Conservation (phyloP, 495 filamentous ascomycete genomes). For the Aspergillus haitiensis region DNA sequence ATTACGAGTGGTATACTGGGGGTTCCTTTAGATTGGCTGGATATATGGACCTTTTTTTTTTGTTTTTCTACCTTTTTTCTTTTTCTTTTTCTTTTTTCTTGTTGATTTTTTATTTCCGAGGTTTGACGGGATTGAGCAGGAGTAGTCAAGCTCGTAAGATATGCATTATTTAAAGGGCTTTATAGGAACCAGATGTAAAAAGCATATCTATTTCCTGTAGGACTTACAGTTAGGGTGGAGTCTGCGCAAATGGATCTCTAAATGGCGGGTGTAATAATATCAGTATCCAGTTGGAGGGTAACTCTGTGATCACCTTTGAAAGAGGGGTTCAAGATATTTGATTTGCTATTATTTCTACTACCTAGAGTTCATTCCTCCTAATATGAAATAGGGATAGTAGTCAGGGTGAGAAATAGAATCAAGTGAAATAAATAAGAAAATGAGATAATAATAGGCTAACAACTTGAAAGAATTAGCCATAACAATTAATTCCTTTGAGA, state of each 20-base stretch:
- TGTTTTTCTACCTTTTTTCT: not conserved
- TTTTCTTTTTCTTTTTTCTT: not conserved
- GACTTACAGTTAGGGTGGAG: too few relatives aligned
- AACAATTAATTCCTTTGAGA: not conserved
- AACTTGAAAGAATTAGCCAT: not conserved
- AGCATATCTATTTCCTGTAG: too few relatives aligned
- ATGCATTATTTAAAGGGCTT: too few relatives aligned
- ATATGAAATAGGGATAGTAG: too few relatives aligned
- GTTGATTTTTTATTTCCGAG: constrained; percentile 5
- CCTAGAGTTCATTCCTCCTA: too few relatives aligned
- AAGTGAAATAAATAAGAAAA: not conserved
- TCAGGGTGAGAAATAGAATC: too few relatives aligned
- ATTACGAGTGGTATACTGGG: not conserved
- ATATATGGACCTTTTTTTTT: not conserved
- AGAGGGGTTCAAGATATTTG: too few relatives aligned
- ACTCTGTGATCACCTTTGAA: not conserved
- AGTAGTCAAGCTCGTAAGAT: constrained; percentile 2
- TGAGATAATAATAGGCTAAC: not conserved
- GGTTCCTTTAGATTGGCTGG: not conserved
- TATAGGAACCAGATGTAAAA: too few relatives aligned
- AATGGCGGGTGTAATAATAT: too few relatives aligned
- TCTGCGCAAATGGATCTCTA: too few relatives aligned
- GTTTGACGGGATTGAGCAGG: constrained; percentile 14
- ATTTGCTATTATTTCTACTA: too few relatives aligned
- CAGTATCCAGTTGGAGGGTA: not conserved